A percentile compares a stretch with the other conserved stretches of the same genome.
Evolutionary conservation across 805 yeast genomes (phyloP).

Genomic region (Tetrapisispora nanseiensis): DNA sequence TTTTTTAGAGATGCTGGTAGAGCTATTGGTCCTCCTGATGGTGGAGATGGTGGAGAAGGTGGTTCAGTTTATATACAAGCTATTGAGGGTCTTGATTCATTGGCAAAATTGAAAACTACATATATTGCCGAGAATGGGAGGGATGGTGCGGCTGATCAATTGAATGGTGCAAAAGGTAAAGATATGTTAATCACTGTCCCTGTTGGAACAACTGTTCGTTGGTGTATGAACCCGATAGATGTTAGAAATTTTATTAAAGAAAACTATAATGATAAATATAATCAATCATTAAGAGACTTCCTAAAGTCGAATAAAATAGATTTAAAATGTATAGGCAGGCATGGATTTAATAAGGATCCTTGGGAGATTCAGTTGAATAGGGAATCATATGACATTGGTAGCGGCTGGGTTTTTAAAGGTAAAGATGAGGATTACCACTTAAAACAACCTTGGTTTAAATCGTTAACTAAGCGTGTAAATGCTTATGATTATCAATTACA

Average conservation of each 20-base stretch:
- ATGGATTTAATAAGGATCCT: constrained; percentile 28
- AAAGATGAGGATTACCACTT: constrained; percentile 61
- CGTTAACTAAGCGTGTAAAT: constrained; percentile 53
- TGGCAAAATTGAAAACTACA: constrained; percentile 57
- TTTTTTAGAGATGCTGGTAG: constrained; percentile 80
- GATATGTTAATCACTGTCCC: constrained; percentile 81
- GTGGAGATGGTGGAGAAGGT: constrained; percentile 98
- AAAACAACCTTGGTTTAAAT: constrained; percentile 54
- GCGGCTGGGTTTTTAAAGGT: constrained; percentile 85
- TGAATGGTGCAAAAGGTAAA: constrained; percentile 79
- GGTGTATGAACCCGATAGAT: constrained; percentile 68
- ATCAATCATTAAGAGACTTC: constrained; percentile 18
- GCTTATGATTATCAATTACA: constrained; percentile 52
- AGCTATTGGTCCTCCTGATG: constrained; percentile 90
- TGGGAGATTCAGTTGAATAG: constrained; percentile 52
- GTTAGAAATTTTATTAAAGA: constrained; percentile 28
- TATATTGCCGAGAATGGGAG: constrained; percentile 68
- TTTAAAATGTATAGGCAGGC: constrained; percentile 30
- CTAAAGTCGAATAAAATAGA: constrained; percentile 14
- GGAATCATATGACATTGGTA: constrained; percentile 53
- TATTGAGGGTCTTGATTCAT: constrained; percentile 55
- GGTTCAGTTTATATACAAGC: constrained; percentile 83
- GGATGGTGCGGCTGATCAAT: constrained; percentile 62
- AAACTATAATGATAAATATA: constrained; percentile 9
- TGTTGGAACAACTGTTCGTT: constrained; percentile 75